Evolutionary conservation across 257 asterid genomes (phyloP), one percentile per base, ranked within the genome.

Genomic region (Knoxia roxburghii): DNA sequence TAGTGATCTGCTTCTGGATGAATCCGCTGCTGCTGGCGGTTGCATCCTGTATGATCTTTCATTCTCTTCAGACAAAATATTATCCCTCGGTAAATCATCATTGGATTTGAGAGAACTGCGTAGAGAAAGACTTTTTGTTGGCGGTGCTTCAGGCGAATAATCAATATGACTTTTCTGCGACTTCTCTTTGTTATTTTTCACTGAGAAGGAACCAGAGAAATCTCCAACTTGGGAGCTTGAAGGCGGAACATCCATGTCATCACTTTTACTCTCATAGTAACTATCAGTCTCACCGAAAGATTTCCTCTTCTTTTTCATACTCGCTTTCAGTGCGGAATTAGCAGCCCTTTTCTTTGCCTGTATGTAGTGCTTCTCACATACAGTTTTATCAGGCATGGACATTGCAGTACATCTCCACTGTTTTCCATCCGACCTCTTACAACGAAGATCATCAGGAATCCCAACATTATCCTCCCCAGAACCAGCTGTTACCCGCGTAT

Each of bases 261-360:
- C 97, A 29, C 95, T 90, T 86, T 83, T 94, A 87, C 96, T 94
- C 70, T 94, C 99, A 75, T 87, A 77, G 80, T 85, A 87, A 63
- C 81, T 57, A 68, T 90, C 96, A 78, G 80, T 73, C 66, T 88
- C 99, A 43, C 84, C 96, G 29, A 78, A 11, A 68, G 88, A 73
- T 72, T 84, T 87, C 78, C 89, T 79, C 84, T 83, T 90, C 8
- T 90, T 94, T 77, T 94, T 94, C 81, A 90, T 79, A 68, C 84
- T 94, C 55, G 99, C 99, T 70, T 97, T 92, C 87, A 86, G 76
- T 35, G 99, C 97, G 68, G 99, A 91, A 84, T 89, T 90, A 30
- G 99, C 99, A 67, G 99, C 97, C 84, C 99, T 87, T 85, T 94
- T 94, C 89, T 94, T 94, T 6, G 99, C 99, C 85, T 94, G 99